Evolutionary conservation across 2,329 filamentous ascomycete genomes (phyloP).

Genomic region (Aspergillus thermomutatus): DNA sequence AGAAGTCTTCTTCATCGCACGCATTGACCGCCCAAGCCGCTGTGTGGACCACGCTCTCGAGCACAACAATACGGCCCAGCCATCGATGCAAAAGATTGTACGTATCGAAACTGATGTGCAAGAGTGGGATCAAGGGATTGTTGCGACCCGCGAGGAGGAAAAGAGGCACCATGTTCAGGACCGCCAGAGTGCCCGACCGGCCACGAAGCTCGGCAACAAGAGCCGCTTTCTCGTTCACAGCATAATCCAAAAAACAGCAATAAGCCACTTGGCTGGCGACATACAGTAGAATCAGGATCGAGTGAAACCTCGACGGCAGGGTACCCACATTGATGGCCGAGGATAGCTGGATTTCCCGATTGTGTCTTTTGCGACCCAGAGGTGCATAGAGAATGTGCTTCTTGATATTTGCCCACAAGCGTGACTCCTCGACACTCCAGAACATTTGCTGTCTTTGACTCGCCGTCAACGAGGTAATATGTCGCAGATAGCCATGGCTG

Average conservation of each 20-base stretch:
- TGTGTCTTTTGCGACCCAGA: slow-evolving; percentile 71
- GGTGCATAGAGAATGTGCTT: slow-evolving; percentile 58
- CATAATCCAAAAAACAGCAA: slow-evolving; percentile 52
- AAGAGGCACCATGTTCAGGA: slow-evolving; percentile 89
- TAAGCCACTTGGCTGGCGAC: slow-evolving; percentile 73
- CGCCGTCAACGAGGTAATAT: slow-evolving; percentile 39
- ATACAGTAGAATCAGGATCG: slow-evolving; percentile 65
- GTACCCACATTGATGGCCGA: slow-evolving; percentile 70
- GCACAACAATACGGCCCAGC: slow-evolving; percentile 72
- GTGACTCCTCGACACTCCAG: slow-evolving; percentile 43
- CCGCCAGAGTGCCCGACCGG: slow-evolving; percentile 75
- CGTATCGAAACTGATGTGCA: slow-evolving; percentile 90
- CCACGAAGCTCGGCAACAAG: slow-evolving; percentile 80
- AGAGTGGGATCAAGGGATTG: slow-evolving; percentile 78
- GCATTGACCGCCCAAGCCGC: slow-evolving; percentile 75
- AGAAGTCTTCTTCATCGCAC: slow-evolving; percentile 28
- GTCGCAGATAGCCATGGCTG: slow-evolving; percentile 44
- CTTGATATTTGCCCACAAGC: slow-evolving; percentile 43
- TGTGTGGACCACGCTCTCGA: slow-evolving; percentile 69
- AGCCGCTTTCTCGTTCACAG: slow-evolving; percentile 44
- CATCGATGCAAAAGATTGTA: slow-evolving; percentile 89
- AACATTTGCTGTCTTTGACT: slow-evolving; percentile 40
- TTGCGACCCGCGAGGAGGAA: slow-evolving; percentile 87
- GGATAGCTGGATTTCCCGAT: slow-evolving; percentile 67
- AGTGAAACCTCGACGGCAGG: slow-evolving; percentile 74